Base-by-base conservation (phyloP, 1,284 basidiomycete species). In the Heterobasidion annosum region DNA sequence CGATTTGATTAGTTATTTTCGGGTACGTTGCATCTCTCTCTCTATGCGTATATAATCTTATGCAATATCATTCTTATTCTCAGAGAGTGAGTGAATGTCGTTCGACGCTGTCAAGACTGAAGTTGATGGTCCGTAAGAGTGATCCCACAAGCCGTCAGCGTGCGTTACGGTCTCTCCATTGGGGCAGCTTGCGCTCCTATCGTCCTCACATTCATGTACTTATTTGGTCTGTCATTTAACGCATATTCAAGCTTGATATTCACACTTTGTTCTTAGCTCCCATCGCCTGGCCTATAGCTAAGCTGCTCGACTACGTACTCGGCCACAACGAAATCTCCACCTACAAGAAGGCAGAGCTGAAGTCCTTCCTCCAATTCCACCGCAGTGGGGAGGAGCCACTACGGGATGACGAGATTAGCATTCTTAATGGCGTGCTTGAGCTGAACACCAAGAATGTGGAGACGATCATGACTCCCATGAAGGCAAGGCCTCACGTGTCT, bases 321-420 rank as follows among this genome's bases (percentile, higher is more conserved):
- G 93, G 93, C 34, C 75, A 71, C 1, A 74, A 83, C 59, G 85
- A 88, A 59, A 73, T 76, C 0, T 79, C 88, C 56, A 93, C 88
- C 0, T 95, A 94, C 74, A 93, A 93, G 65, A 94, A 94, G 67
- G 90, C 91, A 0, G 91, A 96, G 65, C 80, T 98, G 47, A 93
- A 92, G 70, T 91, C 89, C 0, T 98, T 98, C 71, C 79, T 98
- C 33, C 89, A 93, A 64, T 91, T 95, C 70, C 91, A 95, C 70
- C 77, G 91, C 52, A 84, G 87, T 42, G 85, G 93, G 48, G 83
- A 91, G 66, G 88, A 96, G 65, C 91, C 93, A 0, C 75, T 96
- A 16, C 77, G 91, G 34, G 90, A 96, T 67, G 89, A 96, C 62
- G 89, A 94, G 69, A 93, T 94, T 56, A 80, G 79, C 51, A 95